Evolutionary conservation across 75 land plant genomes (phyloP).

Genomic region (Picea sitchensis): DNA sequence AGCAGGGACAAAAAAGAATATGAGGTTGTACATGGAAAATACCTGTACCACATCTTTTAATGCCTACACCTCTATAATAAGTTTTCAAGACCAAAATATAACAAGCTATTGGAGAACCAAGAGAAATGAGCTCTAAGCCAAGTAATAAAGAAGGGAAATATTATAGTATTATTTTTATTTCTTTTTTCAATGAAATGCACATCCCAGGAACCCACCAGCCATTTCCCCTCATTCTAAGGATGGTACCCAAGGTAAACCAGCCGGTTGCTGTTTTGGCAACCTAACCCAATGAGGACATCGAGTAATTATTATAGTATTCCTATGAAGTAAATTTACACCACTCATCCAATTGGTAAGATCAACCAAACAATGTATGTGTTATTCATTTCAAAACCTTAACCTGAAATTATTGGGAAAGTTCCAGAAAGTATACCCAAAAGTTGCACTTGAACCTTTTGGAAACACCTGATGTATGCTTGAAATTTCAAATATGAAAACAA

Average conservation of each 20-base stretch:
- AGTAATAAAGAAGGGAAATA: not conserved
- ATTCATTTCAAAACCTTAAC: not conserved
- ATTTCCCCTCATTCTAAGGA: too few species aligned
- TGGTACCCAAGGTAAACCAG: too few species aligned
- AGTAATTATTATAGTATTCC: too few species aligned
- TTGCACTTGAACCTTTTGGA: not conserved
- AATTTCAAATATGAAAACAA: not conserved
- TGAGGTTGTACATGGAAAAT: not conserved
- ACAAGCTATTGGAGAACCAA: too few species aligned
- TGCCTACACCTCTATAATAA: not conserved
- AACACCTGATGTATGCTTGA: not conserved
- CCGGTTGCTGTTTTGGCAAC: too few species aligned
- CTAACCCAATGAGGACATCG: too few species aligned
- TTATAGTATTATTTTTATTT: too few species aligned
- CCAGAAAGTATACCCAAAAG: not conserved
- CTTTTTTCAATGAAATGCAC: too few species aligned
- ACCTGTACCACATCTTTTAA: not conserved
- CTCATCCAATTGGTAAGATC: not conserved
- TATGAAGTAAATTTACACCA: not conserved
- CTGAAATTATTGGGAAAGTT: not conserved
- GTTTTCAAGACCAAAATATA: not conserved
- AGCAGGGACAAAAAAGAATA: not conserved
- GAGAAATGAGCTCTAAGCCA: not conserved
- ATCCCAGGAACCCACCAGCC: too few species aligned
- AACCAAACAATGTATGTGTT: not conserved